Evolutionary conservation across 805 yeast genomes (phyloP).

Genomic region (Yarrowia sp.): DNA sequence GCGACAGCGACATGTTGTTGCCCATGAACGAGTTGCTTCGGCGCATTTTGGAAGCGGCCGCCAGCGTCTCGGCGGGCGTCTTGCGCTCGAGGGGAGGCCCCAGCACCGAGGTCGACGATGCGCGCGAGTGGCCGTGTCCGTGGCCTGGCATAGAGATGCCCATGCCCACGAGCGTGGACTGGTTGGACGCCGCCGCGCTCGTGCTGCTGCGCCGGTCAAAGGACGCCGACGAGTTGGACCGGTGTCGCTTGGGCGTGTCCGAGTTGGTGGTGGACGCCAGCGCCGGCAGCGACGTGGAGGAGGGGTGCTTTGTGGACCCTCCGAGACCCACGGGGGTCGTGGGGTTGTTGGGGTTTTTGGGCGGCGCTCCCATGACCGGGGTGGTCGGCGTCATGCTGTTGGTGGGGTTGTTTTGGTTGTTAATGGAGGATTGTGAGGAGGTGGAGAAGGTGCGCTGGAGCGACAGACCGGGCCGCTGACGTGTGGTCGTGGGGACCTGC

Average conservation of each 20-base stretch:
- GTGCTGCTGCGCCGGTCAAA: conserved; percentile 17
- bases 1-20: conserved; percentile 30
- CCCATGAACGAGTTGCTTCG: conserved; percentile 38
- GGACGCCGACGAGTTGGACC: conserved; percentile 38
- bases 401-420: not conserved
- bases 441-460: conserved; percentile 26
- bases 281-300: conserved; percentile 28
- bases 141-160: conserved; percentile 26
- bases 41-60: conserved; percentile 36
- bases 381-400: conserved; percentile 4
- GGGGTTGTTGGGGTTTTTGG: not conserved
- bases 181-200: not conserved
- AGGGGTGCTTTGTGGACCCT: conserved; percentile 29
- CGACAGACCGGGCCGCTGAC: conserved; percentile 11
- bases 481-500: conserved; percentile 37
- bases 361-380: conserved; percentile 13
- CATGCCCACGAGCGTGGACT: conserved; percentile 24
- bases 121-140: conserved; percentile 13
- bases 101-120: conserved; percentile 25
- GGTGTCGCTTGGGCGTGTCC: conserved; percentile 34
- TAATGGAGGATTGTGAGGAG: not conserved
- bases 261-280: conserved; percentile 29
- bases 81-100: conserved; percentile 38
- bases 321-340: conserved; percentile 18
- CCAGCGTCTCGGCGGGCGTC: conserved; percentile 38